These are phyloP conservation scores for Linnemannia schmuckeri DNA, from an alignment of 192 early-diverging fungal species.

Conservation along the genomic window DNA sequence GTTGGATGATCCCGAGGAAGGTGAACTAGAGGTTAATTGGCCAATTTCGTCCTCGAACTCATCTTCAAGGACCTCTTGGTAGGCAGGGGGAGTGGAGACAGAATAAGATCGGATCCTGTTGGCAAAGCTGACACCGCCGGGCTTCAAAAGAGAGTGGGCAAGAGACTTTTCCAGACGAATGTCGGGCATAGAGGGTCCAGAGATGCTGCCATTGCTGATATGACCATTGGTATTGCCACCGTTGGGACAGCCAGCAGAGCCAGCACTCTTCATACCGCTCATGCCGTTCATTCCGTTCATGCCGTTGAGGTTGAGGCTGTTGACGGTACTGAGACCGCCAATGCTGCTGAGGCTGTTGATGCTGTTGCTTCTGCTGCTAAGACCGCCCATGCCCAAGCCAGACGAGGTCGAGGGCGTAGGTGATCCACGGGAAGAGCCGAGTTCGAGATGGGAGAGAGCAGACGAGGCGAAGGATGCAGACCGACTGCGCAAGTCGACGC, in stretches of 20 bases:
- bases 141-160: slow-evolving; percentile 44
- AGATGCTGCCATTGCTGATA: slow-evolving; percentile 7
- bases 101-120: slow-evolving; percentile 63
- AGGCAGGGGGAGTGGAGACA: slow-evolving; percentile 58
- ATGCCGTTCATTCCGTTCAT: slow-evolving; percentile 20
- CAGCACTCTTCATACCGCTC: neutral
- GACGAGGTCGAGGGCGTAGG: slow-evolving; percentile 19
- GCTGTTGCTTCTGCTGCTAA: slow-evolving; percentile 35
- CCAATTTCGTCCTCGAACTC: slow-evolving; percentile 54
- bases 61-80: slow-evolving; percentile 58
- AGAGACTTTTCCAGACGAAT: slow-evolving; percentile 57
- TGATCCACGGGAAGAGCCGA: slow-evolving; percentile 19
- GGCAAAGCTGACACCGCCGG: slow-evolving; percentile 47
- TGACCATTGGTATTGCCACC: slow-evolving; percentile 1
- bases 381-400: slow-evolving; percentile 16
- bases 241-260: neutral
- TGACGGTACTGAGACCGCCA: slow-evolving; percentile 7
- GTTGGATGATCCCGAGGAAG: slow-evolving; percentile 46
- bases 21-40: slow-evolving; percentile 47
- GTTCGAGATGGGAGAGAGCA: slow-evolving; percentile 41
- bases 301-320: neutral
- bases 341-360: slow-evolving; percentile 37
- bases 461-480: slow-evolving; percentile 54
- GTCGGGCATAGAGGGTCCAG: slow-evolving; percentile 43
- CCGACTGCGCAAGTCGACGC: slow-evolving; percentile 51